These are phyloP conservation scores for Fusarium sp. DNA, from an alignment of 2,329 filamentous ascomycete genomes.

Conservation along the genomic window DNA sequence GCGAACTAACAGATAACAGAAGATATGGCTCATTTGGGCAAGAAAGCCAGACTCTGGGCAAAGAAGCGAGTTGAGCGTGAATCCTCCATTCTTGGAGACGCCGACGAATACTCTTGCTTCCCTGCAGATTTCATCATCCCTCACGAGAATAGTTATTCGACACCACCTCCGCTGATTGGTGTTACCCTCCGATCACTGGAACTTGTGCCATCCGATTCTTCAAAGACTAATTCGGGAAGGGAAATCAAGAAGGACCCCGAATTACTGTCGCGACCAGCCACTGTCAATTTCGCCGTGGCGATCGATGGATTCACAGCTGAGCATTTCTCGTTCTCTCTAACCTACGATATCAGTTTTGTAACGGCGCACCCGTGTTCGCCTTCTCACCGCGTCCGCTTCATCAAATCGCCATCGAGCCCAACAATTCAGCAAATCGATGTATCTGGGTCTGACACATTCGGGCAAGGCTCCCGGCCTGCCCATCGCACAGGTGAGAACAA, in stretches of 20 bases:
- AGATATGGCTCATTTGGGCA: constrained; percentile 62
- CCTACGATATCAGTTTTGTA: constrained; percentile 72
- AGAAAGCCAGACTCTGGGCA: constrained; percentile 70
- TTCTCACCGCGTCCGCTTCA: constrained; percentile 66
- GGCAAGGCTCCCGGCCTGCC: constrained; percentile 60
- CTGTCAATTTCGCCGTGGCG: constrained; percentile 52
- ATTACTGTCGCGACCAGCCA: constrained; percentile 52
- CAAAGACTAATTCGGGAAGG: constrained; percentile 53
- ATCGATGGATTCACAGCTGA: constrained; percentile 56
- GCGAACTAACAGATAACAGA: constrained; percentile 53
- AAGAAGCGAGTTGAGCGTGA: constrained; percentile 70
- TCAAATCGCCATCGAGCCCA: constrained; percentile 70
- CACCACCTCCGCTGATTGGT: constrained; percentile 60
- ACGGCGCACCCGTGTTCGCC: constrained; percentile 74
- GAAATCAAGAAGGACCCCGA: constrained; percentile 47
- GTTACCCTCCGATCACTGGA: constrained; percentile 65
- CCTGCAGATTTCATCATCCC: constrained; percentile 74
- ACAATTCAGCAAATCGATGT: constrained; percentile 69
- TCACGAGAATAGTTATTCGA: constrained; percentile 65
- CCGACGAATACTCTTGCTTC: constrained; percentile 64
- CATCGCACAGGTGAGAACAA: constrained; percentile 59
- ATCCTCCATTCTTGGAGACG: constrained; percentile 70
- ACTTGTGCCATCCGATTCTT: constrained; percentile 59
- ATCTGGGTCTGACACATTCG: constrained; percentile 57
- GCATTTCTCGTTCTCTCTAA: constrained; percentile 60